These are phyloP conservation scores for Favolaschia claudopus DNA, from an alignment of 768 basidiomycete species.

Conservation along the genomic window DNA sequence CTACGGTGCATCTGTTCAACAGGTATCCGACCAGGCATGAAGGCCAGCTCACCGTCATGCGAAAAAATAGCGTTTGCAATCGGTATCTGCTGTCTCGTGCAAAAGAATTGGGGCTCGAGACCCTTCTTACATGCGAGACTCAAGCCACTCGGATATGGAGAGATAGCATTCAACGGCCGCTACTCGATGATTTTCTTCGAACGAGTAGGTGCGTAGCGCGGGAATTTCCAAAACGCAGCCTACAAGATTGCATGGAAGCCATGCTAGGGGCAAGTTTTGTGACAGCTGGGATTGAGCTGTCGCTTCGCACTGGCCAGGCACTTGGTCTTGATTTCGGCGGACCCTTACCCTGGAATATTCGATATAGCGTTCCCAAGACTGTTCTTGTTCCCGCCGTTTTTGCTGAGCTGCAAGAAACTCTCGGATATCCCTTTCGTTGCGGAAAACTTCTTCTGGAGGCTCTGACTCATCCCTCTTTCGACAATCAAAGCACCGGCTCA, in stretches of 20 bases:
- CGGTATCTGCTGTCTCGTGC: conserved; percentile 73
- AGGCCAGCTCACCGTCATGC: conserved; percentile 76
- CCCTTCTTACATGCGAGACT: conserved; percentile 67
- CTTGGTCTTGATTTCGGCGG: conserved; percentile 82
- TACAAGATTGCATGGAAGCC: conserved; percentile 92
- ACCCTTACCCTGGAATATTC: conserved; percentile 67
- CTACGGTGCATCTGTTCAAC: conserved; percentile 80
- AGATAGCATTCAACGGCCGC: conserved; percentile 44
- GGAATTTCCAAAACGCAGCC: conserved; percentile 67
- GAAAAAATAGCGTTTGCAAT: conserved; percentile 74
- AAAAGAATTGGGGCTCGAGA: conserved; percentile 66
- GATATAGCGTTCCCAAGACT: conserved; percentile 50
- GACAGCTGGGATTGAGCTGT: conserved; percentile 74
- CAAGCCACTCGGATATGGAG: conserved; percentile 66
- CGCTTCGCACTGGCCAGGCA: conserved; percentile 67
- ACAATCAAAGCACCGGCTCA: conserved; percentile 46
- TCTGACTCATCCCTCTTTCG: conserved; percentile 86
- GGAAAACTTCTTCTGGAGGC: conserved; percentile 77
- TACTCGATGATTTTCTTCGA: conserved; percentile 43
- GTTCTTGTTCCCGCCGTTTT: conserved; percentile 57
- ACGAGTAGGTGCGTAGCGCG: conserved; percentile 47
- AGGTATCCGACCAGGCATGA: conserved; percentile 81
- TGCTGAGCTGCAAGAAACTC: conserved; percentile 58
- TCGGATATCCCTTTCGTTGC: conserved; percentile 76
- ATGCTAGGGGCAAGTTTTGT: conserved; percentile 79